A percentile compares a stretch with the other conserved stretches of the same genome.
phyloP scores from a whole-genome alignment of 192 early-diverging fungal species.

The Coemansia sp. region DNA sequence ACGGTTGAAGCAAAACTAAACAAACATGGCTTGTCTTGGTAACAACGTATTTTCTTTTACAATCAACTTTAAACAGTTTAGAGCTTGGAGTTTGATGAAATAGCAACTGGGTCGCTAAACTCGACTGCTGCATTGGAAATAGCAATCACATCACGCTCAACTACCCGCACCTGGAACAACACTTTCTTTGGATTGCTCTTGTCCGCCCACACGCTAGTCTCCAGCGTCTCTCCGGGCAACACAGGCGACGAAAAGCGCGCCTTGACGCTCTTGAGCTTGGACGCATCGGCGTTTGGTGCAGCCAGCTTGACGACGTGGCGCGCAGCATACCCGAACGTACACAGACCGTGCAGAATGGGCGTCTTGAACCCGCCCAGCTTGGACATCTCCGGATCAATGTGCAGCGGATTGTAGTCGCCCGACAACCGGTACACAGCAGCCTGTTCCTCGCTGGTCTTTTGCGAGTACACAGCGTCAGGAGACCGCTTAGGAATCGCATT shows the following conservation, averaged over 20 bases:
- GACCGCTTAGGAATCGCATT: slow-evolving; percentile 80
- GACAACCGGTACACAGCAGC: slow-evolving; percentile 94
- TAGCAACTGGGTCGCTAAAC: slow-evolving; percentile 49
- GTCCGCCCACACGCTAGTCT: slow-evolving; percentile 92
- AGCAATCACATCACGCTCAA: slow-evolving; percentile 88
- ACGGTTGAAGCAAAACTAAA: no score
- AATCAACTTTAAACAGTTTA: slow-evolving; percentile 1
- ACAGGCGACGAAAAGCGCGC: slow-evolving; percentile 85
- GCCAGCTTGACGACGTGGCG: slow-evolving; percentile 85
- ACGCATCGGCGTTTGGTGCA: slow-evolving; percentile 65
- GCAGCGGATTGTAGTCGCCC: slow-evolving; percentile 97
- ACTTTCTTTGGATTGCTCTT: slow-evolving; percentile 77
- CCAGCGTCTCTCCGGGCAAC: slow-evolving; percentile 95
- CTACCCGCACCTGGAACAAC: slow-evolving; percentile 90
- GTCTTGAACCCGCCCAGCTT: slow-evolving; percentile 92
- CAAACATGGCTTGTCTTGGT: no score
- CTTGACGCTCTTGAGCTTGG: slow-evolving; percentile 83
- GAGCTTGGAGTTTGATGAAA: slow-evolving; percentile 34
- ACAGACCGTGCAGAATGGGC: slow-evolving; percentile 96
- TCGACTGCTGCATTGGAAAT: slow-evolving; percentile 93
- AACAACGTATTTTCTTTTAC: no score
- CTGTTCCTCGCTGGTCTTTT: slow-evolving; percentile 88
- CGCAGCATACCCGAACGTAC: slow-evolving; percentile 87
- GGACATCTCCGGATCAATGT: slow-evolving; percentile 95
- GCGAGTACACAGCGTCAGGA: slow-evolving; percentile 78